Evolutionary conservation across 2,329 filamentous ascomycete genomes (phyloP), one percentile per base, ranked within the genome.

Genomic region (Mycosphaerella arachidis): DNA sequence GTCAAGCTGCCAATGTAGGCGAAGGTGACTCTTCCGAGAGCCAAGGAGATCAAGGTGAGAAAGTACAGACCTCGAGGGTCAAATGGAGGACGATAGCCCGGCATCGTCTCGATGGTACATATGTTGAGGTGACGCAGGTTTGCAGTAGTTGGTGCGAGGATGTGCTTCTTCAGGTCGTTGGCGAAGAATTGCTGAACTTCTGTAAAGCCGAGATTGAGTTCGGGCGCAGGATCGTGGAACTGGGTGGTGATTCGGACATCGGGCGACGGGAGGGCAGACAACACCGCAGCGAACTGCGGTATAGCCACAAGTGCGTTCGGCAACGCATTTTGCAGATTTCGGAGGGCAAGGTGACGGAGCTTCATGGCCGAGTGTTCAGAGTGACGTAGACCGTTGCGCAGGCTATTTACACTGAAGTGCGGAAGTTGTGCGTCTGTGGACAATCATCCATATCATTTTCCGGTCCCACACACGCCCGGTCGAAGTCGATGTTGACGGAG

Each of bases 1-100:
- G 9, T 77, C 75, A 0, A 81, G 65, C 56, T 82, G 79, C 71
- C 74, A 76, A 20, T 80, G 35, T 80, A 73, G 4, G 72, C 72
- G 52, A 82, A 79, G 3, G 73, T 70, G 20, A 74, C 78, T 1
- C 74, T 75, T 0, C 77, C 76, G 0, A 82, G 63, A 0, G 72
- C 68, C 0, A 82, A 70, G 0, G 74, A 70, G 33, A 72, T 72
- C 4, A 82, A 73, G 0, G 71, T 66, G 0, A 77, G 76, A 31
- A 81, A 77, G n/a, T 63, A 58, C 4, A 65, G 8, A 27, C 37
- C n/a, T 63, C 58, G 20, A 24, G 79, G 71, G 31, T 79, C 72
- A 45, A 76, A 69, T 20, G 71, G 70, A 0, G 77, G 77, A 3
- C 72, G 72, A 65, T 73, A 79, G 1, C 79, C 75, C 63, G 75